phyloP scores from a whole-genome alignment of 75 land plant species.

The Isoetes taiwanensis region DNA sequence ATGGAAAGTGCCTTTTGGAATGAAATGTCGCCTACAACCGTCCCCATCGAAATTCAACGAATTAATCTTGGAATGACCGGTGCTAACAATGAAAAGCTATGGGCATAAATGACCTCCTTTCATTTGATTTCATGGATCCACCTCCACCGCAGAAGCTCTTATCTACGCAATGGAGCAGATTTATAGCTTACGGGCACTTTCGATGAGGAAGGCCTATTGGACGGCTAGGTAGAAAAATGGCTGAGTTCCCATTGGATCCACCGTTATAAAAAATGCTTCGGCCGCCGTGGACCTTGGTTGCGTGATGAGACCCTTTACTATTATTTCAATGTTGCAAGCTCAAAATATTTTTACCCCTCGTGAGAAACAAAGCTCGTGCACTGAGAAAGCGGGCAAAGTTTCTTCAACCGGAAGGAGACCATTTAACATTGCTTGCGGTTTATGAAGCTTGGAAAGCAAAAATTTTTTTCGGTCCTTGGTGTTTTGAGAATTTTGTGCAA shows the following conservation, averaged over 20 bases:
- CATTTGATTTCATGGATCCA: constrained; percentile 93
- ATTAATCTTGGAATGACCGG: constrained; percentile 60
- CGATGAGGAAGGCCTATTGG: constrained; percentile 84
- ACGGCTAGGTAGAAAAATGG: constrained; percentile 82
- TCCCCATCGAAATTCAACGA: constrained; percentile 90
- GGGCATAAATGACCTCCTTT: constrained; percentile 81
- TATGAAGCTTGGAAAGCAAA: constrained; percentile 93
- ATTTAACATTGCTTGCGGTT: constrained; percentile 70
- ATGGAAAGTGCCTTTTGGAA: constrained; percentile 72
- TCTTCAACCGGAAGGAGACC: constrained; percentile 84
- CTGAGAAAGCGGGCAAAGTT: constrained; percentile 84
- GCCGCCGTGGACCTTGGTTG: constrained; percentile 87
- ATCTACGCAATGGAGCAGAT: constrained; percentile 87
- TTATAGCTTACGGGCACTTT: constrained; percentile 66
- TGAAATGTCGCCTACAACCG: constrained; percentile 77
- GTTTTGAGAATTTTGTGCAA: constrained; percentile 87
- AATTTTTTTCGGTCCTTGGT: constrained; percentile 88
- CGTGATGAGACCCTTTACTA: constrained; percentile 69
- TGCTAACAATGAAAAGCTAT: constrained; percentile 80
- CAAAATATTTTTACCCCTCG: constrained; percentile 76
- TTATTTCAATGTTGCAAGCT: constrained; percentile 87
- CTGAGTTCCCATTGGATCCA: constrained; percentile 82
- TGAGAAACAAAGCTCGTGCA: constrained; percentile 82
- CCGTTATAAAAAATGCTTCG: constrained; percentile 77
- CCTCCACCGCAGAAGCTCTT: constrained; percentile 84